Evolutionary conservation across 2,329 filamentous ascomycete species (phyloP).

Genomic region (Penicillium sp.): DNA sequence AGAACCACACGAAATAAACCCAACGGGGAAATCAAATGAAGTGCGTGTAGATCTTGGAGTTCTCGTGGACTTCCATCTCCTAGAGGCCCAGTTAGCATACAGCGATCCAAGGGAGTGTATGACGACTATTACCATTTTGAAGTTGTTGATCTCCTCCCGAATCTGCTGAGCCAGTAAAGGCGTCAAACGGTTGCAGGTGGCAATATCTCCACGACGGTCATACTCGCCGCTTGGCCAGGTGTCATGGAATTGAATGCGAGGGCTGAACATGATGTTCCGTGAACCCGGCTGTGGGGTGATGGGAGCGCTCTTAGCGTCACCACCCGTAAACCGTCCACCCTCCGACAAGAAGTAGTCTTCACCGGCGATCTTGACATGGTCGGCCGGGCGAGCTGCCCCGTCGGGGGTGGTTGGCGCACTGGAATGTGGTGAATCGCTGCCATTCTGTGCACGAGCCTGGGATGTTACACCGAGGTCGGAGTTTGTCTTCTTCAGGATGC

Average conservation of each 20-base stretch:
- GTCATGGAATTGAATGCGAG: constrained; percentile 90
- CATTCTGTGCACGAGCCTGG: constrained; percentile 64
- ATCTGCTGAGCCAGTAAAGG: constrained; percentile 98
- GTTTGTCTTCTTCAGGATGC: constrained; percentile 76
- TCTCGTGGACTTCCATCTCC: constrained; percentile 99
- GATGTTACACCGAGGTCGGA: constrained; percentile 67
- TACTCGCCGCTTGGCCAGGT: constrained; percentile 97
- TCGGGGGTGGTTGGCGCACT: constrained; percentile 89
- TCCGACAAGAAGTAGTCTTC: constrained; percentile 90
- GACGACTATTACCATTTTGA: constrained; percentile 82
- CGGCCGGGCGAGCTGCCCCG: constrained; percentile 65
- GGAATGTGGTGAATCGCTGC: constrained; percentile 77
- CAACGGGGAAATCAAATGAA: constrained; percentile 74
- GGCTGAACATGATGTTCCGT: constrained; percentile 74
- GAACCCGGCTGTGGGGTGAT: constrained; percentile 65
- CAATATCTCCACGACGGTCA: constrained; percentile 91
- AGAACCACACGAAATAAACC: constrained; percentile 27
- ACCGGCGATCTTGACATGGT: constrained; percentile 72
- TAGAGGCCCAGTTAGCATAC: constrained; percentile 48
- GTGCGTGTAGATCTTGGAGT: constrained; percentile 98
- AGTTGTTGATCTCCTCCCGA: constrained; percentile 98
- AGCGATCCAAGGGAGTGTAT: background rate
- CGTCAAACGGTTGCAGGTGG: constrained; percentile 95
- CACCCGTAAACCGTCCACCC: constrained; percentile 62
- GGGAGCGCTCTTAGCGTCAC: constrained; percentile 78